A percentile compares a stretch with the other conserved stretches of the same genome.
phyloP scores from a whole-genome alignment of 1,139 yeast species.

The Sugiyamaella pinicola region DNA sequence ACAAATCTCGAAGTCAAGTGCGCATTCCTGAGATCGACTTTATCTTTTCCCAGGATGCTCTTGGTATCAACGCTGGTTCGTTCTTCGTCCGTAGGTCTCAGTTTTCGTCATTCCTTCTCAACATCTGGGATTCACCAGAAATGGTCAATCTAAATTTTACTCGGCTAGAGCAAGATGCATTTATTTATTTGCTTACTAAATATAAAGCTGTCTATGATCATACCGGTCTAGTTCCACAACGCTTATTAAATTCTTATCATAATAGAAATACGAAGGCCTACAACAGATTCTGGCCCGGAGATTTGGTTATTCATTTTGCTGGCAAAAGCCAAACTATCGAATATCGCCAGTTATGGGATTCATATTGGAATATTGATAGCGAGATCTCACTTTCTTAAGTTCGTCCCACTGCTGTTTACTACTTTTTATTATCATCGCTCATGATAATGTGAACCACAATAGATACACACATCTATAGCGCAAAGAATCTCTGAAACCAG shows the following conservation, averaged over 20 bases:
- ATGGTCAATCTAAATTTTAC: slow-evolving; percentile 24
- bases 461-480: slow-evolving; percentile 31
- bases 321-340: slow-evolving; percentile 25
- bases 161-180: slow-evolving; percentile 35
- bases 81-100: slow-evolving; percentile 40
- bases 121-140: slow-evolving; percentile 33
- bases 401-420: neutral
- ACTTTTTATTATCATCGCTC: slow-evolving; percentile 25
- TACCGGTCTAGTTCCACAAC: slow-evolving; percentile 43
- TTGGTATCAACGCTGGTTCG: slow-evolving; percentile 45
- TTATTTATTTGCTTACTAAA: slow-evolving; percentile 31
- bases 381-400: neutral
- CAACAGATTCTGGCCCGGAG: slow-evolving; percentile 33
- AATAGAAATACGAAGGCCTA: slow-evolving; percentile 27
- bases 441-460: slow-evolving; percentile 33
- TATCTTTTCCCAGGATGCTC: slow-evolving; percentile 37
- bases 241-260: slow-evolving; percentile 40
- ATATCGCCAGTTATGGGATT: slow-evolving; percentile 13
- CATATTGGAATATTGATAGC: slow-evolving; percentile 4
- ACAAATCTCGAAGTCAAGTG: slow-evolving; percentile 20
- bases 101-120: slow-evolving; percentile 30
- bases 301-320: slow-evolving; percentile 38
- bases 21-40: slow-evolving; percentile 33
- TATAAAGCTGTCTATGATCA: slow-evolving; percentile 35
- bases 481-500: slow-evolving; percentile 25